phyloP scores from a whole-genome alignment of 805 yeast genomes.

The Ogataea haglerorum region DNA sequence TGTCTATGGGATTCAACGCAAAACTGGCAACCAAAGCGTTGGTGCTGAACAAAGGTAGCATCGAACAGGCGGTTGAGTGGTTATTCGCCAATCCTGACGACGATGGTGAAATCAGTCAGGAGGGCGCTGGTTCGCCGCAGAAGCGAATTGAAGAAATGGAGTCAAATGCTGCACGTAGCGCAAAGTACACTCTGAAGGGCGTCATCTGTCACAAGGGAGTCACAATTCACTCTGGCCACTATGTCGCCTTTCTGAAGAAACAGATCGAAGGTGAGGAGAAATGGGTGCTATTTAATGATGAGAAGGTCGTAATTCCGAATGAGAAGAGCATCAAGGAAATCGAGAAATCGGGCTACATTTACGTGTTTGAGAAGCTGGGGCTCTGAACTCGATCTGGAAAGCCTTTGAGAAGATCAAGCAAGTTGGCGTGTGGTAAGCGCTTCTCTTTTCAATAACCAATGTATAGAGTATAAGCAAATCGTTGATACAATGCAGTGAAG shows the following conservation, averaged over 20 bases:
- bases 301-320: slow-evolving; percentile 67
- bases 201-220: slow-evolving; percentile 87
- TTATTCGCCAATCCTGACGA: slow-evolving; percentile 79
- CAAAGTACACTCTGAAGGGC: slow-evolving; percentile 49
- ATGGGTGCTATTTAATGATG: slow-evolving; percentile 88
- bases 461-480: too few species aligned
- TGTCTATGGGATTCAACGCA: slow-evolving; percentile 74
- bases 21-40: slow-evolving; percentile 74
- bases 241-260: slow-evolving; percentile 70
- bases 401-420: too few species aligned
- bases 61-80: slow-evolving; percentile 88
- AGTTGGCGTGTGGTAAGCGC: too few species aligned
- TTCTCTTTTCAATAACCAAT: too few species aligned
- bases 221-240: slow-evolving; percentile 89
- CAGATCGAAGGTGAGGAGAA: slow-evolving; percentile 36
- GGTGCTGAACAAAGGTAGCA: slow-evolving; percentile 50
- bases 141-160: slow-evolving; percentile 13
- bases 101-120: slow-evolving; percentile 50
- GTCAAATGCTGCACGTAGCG: neutral
- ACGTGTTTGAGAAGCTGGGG: slow-evolving; percentile 34
- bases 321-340: slow-evolving; percentile 42
- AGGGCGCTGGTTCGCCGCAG: slow-evolving; percentile 9
- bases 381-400: neutral
- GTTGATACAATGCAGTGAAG: too few species aligned
- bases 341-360: slow-evolving; percentile 46